phyloP scores from a whole-genome alignment of 768 basidiomycete genomes.

The Leccinellum rugosiceps region DNA sequence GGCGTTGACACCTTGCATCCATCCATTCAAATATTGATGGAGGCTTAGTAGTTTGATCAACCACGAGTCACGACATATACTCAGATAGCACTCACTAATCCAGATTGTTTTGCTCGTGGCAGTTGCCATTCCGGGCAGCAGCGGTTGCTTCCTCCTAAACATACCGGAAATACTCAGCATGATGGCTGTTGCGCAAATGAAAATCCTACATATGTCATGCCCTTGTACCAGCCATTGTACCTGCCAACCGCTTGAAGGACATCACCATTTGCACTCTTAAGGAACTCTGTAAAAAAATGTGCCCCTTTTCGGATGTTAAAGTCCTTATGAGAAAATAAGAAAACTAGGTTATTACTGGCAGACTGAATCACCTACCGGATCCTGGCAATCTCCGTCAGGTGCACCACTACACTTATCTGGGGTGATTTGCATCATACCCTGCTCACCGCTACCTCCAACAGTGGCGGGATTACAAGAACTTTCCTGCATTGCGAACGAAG shows the following conservation, averaged over 20 bases:
- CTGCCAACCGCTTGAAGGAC: slow-evolving; percentile 56
- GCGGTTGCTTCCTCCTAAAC: slow-evolving; percentile 60
- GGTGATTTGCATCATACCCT: slow-evolving; percentile 86
- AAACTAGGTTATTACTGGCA: background rate
- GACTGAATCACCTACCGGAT: slow-evolving; percentile 28
- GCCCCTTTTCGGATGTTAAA: slow-evolving; percentile 73
- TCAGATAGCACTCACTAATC: slow-evolving; percentile 62
- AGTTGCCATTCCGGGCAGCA: slow-evolving; percentile 52
- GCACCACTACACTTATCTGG: slow-evolving; percentile 69
- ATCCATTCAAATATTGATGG: slow-evolving; percentile 70
- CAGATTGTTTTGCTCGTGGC: slow-evolving; percentile 77
- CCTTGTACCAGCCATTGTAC: slow-evolving; percentile 73
- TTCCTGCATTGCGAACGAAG: slow-evolving; percentile 90
- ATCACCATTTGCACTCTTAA: slow-evolving; percentile 44
- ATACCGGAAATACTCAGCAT: slow-evolving; percentile 2
- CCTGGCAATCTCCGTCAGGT: slow-evolving; percentile 40
- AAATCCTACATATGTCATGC: slow-evolving; percentile 55
- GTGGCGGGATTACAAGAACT: slow-evolving; percentile 64
- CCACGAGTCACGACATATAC: background rate
- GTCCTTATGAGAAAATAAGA: slow-evolving; percentile 37
- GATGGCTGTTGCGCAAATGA: slow-evolving; percentile 1
- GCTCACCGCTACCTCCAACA: slow-evolving; percentile 75
- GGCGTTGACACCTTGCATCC: slow-evolving; percentile 58
- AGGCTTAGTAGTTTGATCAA: slow-evolving; percentile 41
- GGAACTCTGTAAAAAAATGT: slow-evolving; percentile 50